Percentiles rank a stretch among this genome's conserved stretches.
Conservation (phyloP, 345 rosid species). For the Populus pruinosa region DNA sequence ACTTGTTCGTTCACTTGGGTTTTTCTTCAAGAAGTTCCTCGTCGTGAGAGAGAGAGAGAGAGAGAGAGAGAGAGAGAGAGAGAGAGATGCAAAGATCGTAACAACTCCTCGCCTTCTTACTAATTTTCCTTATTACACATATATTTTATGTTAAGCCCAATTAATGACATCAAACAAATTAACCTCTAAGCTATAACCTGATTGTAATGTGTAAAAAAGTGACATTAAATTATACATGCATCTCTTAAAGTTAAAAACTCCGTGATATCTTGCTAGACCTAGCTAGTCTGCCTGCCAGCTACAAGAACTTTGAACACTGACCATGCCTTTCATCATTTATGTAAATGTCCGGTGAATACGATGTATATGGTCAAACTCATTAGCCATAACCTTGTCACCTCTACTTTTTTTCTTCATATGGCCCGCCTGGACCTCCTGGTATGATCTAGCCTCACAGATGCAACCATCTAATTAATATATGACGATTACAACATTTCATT, state of each 20-base stretch:
- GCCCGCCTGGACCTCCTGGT: neutral
- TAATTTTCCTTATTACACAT: neutral
- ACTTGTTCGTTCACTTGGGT: no score
- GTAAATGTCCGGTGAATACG: neutral
- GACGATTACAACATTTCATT: neutral
- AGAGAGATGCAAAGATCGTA: neutral
- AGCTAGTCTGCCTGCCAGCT: neutral
- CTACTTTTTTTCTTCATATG: no score
- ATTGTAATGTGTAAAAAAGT: no score
- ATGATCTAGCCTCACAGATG: neutral
- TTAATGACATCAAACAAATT: no score
- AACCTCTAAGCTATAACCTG: no score
- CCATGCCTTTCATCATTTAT: neutral
- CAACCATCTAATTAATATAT: neutral
- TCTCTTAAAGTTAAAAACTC: neutral
- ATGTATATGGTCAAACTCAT: neutral
- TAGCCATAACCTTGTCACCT: neutral
- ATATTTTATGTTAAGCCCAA: neutral
- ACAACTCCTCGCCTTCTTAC: neutral
- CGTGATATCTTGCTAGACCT: neutral
- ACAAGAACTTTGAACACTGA: neutral
- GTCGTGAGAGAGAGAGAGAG: no score
- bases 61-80: no score
- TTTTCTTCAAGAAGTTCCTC: no score
- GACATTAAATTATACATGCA: no score